Evolutionary conservation across 345 rosid species (phyloP), one percentile per base, ranked within the genome.

Genomic region (Noccaea bulbosa): DNA sequence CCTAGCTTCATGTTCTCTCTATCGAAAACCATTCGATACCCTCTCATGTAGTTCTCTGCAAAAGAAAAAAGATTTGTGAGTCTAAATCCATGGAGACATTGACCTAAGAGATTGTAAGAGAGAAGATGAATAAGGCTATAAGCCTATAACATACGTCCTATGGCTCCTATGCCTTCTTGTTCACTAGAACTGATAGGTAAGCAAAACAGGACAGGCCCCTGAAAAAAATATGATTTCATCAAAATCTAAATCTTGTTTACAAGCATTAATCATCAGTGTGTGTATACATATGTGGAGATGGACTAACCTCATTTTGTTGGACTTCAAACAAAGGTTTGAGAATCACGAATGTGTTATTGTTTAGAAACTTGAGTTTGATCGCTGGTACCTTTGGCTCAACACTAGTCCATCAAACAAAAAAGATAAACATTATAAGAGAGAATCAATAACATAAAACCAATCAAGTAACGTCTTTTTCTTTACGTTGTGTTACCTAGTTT

Each of bases 31-130:
- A 92, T 72, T 30, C 81, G 79, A 46, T 90, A 87, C 45, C 96
- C 93, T 0, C 75, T 78, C 96, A 92, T 85, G 84, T 85, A 84
- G 83, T 92, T 90, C 80, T 90, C 98, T 92, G 91, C 91, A 75
- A 7, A 52, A 59, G 20, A 49, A 3, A 20, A 20, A 38, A 34
- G 11, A 59, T 7, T 33, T 12, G 2, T 6, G 20, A 43, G 12
- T 69, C 16, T 54, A 6, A 3, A 40, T 14, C 5, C n/a, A 47
- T 20, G 41, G 3, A 57, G 40, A 49, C 30, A 62, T 17, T 43
- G 27, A 27, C 57, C 33, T 32, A 15, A 39, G 22, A 39, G 10
- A 11, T 44, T 64, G 58, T 48, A n/a, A 14, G 17, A 43, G 63
- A 16, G 10, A 49, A 30, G 62, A 24, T 56, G 37, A 54, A 39